Base-by-base conservation (phyloP, 768 basidiomycete genomes). In the Cystofilobasidium bisporidii region DNA sequence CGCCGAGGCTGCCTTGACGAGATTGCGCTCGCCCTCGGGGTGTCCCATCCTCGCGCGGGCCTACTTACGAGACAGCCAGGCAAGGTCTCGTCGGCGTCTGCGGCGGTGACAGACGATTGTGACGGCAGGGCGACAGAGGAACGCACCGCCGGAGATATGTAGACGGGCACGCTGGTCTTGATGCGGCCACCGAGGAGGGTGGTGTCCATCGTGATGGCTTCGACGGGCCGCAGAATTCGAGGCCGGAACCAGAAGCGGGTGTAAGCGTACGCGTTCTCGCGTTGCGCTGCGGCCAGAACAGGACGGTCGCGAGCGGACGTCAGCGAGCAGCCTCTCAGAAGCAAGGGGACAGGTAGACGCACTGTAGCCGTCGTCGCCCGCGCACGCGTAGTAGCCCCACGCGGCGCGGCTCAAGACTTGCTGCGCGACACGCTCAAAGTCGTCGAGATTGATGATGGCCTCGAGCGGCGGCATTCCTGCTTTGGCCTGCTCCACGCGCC, bases 1-100 rank as follows among this genome's bases (percentile, higher is more conserved):
- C 67, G 80, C 78, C 26, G 81, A 83, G 17, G 17, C 85, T 11
- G 84, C 90, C 64, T 81, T 82, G 1, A 87, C 86, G 69, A 93
- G 84, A 75, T 92, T 93, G 32, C 81, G 78, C 79, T 96, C 91
- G 24, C 91, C 91, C 80, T 74, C 69, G 17, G 91, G 91, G 75
- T 97, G 91, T 0, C 91, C 92, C 0, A 92, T 79, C 67, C 84
- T 84, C 22, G 88, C 88, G 38, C 22, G 47, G 15, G 47, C 47
- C 47, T 48, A n/a, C n/a, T n/a, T n/a, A n/a, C n/a, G n/a, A n/a
- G n/a, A n/a, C n/a, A n/a, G n/a, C n/a, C n/a, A n/a, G n/a, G n/a
- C n/a, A n/a, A n/a, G n/a, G n/a, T n/a, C n/a, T n/a, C n/a, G n/a
- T n/a, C n/a, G n/a, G n/a, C n/a, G n/a, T n/a, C n/a, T n/a, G n/a